Evolutionary conservation across 306 rosid species (phyloP).

Genomic region (Malus sylvestris): DNA sequence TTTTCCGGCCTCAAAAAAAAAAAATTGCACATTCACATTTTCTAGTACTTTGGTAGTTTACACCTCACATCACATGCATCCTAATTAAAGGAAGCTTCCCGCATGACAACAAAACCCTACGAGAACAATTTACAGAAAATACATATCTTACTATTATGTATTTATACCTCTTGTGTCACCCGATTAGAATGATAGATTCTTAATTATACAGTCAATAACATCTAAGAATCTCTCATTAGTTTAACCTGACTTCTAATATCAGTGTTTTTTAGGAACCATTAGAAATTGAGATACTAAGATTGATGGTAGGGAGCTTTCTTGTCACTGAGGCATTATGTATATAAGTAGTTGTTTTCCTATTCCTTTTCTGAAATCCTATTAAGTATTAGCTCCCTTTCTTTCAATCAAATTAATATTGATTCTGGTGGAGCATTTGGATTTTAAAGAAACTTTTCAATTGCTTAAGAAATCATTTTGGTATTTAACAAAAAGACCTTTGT

Average conservation of each 20-base stretch:
- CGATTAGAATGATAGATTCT: fast-evolving
- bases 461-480: no score
- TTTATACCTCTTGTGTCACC: fast-evolving
- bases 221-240: no score
- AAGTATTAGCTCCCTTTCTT: no score
- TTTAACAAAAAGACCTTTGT: no score
- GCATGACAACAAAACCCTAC: not conserved
- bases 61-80: constrained; percentile 13
- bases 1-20: no score
- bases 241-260: no score
- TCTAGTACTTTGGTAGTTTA: not conserved
- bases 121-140: not conserved
- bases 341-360: no score
- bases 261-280: no score
- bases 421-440: not conserved
- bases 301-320: not conserved
- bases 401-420: no score
- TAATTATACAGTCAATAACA: no score
- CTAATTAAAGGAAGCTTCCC: constrained; percentile 15
- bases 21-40: constrained; percentile 5
- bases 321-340: not conserved
- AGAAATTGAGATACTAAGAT: not conserved
- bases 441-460: not conserved
- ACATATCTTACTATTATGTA: not conserved
- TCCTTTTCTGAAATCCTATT: no score